Evolutionary conservation across 2,329 filamentous ascomycete species (phyloP).

Genomic region (Monilinia polystroma): DNA sequence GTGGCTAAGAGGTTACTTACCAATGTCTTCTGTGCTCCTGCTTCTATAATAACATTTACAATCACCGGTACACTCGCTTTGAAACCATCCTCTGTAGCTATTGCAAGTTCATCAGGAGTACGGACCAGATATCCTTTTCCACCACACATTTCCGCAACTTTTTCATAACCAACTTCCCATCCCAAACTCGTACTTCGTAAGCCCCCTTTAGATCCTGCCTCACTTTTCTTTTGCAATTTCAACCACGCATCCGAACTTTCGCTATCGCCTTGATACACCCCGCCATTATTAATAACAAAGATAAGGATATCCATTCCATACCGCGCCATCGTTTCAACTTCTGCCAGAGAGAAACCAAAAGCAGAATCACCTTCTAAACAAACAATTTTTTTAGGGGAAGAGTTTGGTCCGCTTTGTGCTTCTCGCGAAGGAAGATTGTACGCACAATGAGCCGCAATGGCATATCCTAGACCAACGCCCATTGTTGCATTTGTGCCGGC

Average conservation of each 20-base stretch:
- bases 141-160: constrained; percentile 54
- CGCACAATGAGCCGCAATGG: constrained; percentile 55
- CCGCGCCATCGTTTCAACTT: constrained; percentile 56
- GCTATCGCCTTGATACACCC: constrained; percentile 49
- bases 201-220: constrained; percentile 38
- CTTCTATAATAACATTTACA: constrained; percentile 56
- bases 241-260: constrained; percentile 45
- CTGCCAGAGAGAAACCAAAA: constrained; percentile 55
- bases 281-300: constrained; percentile 56
- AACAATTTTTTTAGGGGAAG: constrained; percentile 51
- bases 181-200: constrained; percentile 51
- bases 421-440: constrained; percentile 49
- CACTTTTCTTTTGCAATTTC: constrained; percentile 45
- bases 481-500: constrained; percentile 60
- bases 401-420: constrained; percentile 36
- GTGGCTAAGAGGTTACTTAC: constrained; percentile 27
- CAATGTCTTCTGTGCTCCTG: constrained; percentile 47
- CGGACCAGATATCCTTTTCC: constrained; percentile 53
- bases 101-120: constrained; percentile 51
- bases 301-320: constrained; percentile 55
- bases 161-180: constrained; percentile 56
- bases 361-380: constrained; percentile 56
- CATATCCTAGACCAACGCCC: constrained; percentile 58
- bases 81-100: constrained; percentile 52
- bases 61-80: constrained; percentile 49